Conservation (phyloP, 2,329 filamentous ascomycete species). For the Colletotrichum sp. region DNA sequence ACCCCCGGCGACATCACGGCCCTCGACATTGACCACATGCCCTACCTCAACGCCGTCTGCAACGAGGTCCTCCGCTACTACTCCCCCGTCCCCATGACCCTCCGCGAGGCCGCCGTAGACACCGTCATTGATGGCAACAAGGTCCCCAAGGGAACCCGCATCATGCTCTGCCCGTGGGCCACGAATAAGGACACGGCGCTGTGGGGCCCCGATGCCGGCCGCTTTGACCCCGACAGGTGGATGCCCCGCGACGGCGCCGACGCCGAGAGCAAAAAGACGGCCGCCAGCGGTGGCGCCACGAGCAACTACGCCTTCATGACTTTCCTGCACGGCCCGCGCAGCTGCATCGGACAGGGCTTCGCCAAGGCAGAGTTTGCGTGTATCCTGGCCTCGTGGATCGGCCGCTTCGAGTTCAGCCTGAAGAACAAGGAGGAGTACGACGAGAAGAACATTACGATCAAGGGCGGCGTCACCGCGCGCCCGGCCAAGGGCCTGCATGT, state of each 20-base stretch:
- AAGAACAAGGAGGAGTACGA: conserved; percentile 65
- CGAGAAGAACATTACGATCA: conserved; percentile 70
- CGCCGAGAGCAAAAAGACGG: conserved; percentile 38
- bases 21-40: conserved; percentile 71
- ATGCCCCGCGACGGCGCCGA: conserved; percentile 49
- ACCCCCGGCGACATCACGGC: conserved; percentile 48
- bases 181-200: conserved; percentile 71
- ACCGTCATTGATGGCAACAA: conserved; percentile 68
- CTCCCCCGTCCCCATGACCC: conserved; percentile 73
- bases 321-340: conserved; percentile 84
- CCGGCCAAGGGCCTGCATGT: conserved; percentile 77
- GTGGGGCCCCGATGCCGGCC: conserved; percentile 77
- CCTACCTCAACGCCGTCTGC: conserved; percentile 81
- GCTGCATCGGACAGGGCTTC: conserved; percentile 84
- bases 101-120: conserved; percentile 68
- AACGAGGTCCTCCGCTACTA: conserved; percentile 78
- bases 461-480: conserved; percentile 72
- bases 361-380: conserved; percentile 86
- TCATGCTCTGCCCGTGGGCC: conserved; percentile 70
- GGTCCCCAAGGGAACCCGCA: conserved; percentile 72
- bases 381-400: conserved; percentile 77
- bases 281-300: conserved; percentile 71
- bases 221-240: conserved; percentile 85
- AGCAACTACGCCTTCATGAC: conserved; percentile 82
- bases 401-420: conserved; percentile 71